Base-by-base conservation (phyloP, 305 asterid genomes). In the Petunia hybrid region DNA sequence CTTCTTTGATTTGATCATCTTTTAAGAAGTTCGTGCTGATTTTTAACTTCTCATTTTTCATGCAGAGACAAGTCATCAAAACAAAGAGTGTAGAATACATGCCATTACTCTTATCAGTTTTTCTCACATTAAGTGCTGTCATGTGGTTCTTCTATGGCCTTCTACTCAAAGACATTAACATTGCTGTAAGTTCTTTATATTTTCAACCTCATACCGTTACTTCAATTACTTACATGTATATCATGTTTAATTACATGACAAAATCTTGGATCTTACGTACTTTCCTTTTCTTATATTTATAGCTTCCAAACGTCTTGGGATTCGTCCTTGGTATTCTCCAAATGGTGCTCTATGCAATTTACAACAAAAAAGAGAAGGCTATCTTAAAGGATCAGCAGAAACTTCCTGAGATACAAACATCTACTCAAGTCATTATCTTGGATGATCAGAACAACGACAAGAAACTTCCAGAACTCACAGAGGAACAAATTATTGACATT, bases 101-200 rank as follows among this genome's bases (percentile, higher is more conserved):
- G 96, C 94, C 97, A n/a, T 85, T 91, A 59, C 91, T 89, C 36
- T 87, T 91, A 6, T 93, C 94, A 5, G 83, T 88, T 16, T 93
- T 89, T 85, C 97, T 93, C 63, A 90, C 97, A 10, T 77, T 93
- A 57, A 93, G 96, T 59, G 97, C 97, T 1, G 92, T 93, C 4
- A 89, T 91, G 90, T 91, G 97, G 96, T 93, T 93, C 88, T 93
- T 93, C 85, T 93, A 89, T 5, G 97, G 94, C 81, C 77, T 93
- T 38, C 70, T 92, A 3, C 88, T 89, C 64, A 89, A 87, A 40
- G 98, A 93, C 82, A 84, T 80, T 71, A 89, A 91, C 82, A 91
- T 92, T 43, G 95, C 95, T 8, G 98, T 93, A 89, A 92, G 95
- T 82, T 82, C 8, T 53, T 74, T 16, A 16, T 57, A 36, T 40